Base-by-base conservation (phyloP, 176 grass and related monocot genomes). In the Typha latifolia region DNA sequence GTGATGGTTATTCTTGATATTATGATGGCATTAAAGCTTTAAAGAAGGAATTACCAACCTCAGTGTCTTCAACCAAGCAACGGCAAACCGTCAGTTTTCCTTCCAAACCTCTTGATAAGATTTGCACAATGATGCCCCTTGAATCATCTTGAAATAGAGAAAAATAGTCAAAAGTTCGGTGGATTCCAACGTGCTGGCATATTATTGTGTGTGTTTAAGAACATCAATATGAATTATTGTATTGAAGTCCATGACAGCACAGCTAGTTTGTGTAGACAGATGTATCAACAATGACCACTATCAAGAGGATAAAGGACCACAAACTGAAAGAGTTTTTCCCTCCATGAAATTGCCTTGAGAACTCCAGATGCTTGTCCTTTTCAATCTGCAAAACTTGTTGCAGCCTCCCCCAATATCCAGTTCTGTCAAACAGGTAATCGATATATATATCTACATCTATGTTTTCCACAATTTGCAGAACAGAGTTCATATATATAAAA, bases 81-180 rank as follows among this genome's bases (percentile, higher is more conserved):
- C 43, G 63, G 66, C 93, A 97, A 68, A 97, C 81, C 59, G 66
- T 78, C 72, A 91, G 78, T 66, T 88, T 91, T 77, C 85, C 93
- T 76, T 97, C 93, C 85, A 91, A 84, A 49, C 74, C 73, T 64
- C 83, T 89, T 78, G 93, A 86, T 67, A 92, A 70, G 78, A 97
- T 92, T 69, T 80, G 80, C 77, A 89, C 85, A 55, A 66, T 84
- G 61, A 89, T 61, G 61, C 76, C 74, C 34, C 65, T 84, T 82
- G 70, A 78, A 82, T 72, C 64, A 71, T 82, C 88, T 92, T 66
- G 27, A 77, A 88, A 56, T 15, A 61, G 27, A 61, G 27, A 34
- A 74, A 72, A n/a, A 57, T 20, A 66, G 24, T 68, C 34, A 53
- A 13, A 59, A 67, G 16, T 47, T 76, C 16, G 32, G 31, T 20